Evolutionary conservation across 2,329 filamentous ascomycete genomes (phyloP), one percentile per base, ranked within the genome.

Genomic region (Fusarium subglutinans): DNA sequence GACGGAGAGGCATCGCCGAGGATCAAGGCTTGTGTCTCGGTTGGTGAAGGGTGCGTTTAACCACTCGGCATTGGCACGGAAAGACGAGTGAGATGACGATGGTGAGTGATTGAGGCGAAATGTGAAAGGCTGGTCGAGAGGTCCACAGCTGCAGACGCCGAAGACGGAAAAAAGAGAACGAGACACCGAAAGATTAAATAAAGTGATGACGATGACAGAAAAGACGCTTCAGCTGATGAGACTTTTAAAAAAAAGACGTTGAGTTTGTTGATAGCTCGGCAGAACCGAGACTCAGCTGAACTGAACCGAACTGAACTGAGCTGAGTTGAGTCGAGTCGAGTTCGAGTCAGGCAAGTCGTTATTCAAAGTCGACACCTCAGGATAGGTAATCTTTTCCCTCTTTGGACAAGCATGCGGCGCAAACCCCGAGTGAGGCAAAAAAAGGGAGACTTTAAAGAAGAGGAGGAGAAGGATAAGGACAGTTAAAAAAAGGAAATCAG

Each of bases 1-100:
- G 79, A 47, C 80, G 81, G 57, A 82, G 72, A 79, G 81, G 79
- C 82, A 83, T 83, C 68, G 64, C 76, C 53, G 54, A 45, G 41
- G 47, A n/a, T 63, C n/a, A 48, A 50, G 22, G 24, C 62, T 37
- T 44, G 54, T 18, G 11, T 44, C 28, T 58, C n/a, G 64, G 30
- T 15, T 40, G 43, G 14, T 22, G 22, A 37, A 47, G 17, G 3
- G 50, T 37, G 50, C 38, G 20, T 72, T 74, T 51, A 76, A 55
- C 73, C 74, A 76, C 74, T 76, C 65, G 74, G 73, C 71, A 76
- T 74, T 72, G 70, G 54, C 63, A 70, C 66, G 20, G 53, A 30
- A n/a, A 30, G 22, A 33, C 38, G 30, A 26, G 59, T 50, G 57
- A 70, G 57, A 58, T 35, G 60, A 38, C n/a, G 40, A 45, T 51